A percentile compares a stretch with the other conserved stretches of the same genome.
phyloP scores from a whole-genome alignment of 2,329 filamentous ascomycete genomes.

The Diaporthe sp. region DNA sequence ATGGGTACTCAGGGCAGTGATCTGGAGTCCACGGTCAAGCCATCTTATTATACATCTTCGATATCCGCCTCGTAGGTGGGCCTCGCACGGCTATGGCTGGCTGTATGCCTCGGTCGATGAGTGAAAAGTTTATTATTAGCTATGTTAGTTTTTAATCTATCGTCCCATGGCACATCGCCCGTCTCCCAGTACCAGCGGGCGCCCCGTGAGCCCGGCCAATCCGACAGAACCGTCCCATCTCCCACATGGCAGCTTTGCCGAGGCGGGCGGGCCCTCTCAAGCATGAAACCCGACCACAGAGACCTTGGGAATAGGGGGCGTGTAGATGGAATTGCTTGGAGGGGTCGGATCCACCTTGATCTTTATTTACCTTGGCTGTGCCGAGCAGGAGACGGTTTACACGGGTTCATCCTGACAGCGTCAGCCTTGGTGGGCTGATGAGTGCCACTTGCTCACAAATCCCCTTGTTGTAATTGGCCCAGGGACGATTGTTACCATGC shows the following conservation, averaged over 20 bases:
- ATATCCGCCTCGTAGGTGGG: not conserved
- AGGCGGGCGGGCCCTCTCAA: conserved; percentile 9
- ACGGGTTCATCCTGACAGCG: conserved; percentile 4
- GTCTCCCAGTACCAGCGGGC: not conserved
- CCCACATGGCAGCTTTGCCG: conserved; percentile 9
- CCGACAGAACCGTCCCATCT: conserved; percentile 7
- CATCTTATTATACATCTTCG: conserved; percentile 14
- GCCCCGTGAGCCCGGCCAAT: conserved; percentile 17
- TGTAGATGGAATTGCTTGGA: not conserved
- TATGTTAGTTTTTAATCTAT: not conserved
- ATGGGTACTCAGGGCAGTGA: not conserved
- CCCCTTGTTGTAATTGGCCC: not conserved
- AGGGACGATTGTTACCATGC: not conserved
- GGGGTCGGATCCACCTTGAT: not conserved
- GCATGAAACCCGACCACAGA: not conserved
- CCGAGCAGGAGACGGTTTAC: not conserved
- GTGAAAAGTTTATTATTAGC: conserved; percentile 18
- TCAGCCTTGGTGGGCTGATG: not conserved
- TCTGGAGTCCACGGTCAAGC: not conserved
- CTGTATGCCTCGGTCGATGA: not conserved
- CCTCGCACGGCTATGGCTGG: not conserved
- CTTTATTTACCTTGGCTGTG: conserved; percentile 14
- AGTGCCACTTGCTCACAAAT: conserved; percentile 17
- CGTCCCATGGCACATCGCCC: conserved; percentile 1
- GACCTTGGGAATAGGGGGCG: conserved; percentile 2